Percentiles rank a stretch among this genome's conserved stretches.
Evolutionary conservation across 129 eudicot species (phyloP).

Genomic region (Solidago caesia): DNA sequence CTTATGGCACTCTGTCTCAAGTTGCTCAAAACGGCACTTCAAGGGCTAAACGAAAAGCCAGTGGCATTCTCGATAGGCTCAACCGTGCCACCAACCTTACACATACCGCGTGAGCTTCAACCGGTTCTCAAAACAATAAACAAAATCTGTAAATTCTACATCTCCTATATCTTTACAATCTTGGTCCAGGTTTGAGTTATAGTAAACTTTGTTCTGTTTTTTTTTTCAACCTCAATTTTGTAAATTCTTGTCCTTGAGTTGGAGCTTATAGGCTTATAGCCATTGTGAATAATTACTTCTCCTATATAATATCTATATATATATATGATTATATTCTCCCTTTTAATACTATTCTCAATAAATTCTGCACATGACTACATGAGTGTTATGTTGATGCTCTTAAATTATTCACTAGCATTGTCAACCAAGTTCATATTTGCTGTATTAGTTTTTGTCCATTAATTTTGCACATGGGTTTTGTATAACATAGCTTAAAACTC

Average conservation of each 20-base stretch:
- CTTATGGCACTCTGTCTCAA: slow-evolving; percentile 63
- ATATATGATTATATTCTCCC: slow-evolving; percentile 16
- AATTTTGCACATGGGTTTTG: slow-evolving; percentile 48
- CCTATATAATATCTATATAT: slow-evolving; percentile 14
- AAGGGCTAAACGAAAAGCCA: slow-evolving; percentile 93
- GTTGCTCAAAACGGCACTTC: slow-evolving; percentile 90
- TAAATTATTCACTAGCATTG: slow-evolving; percentile 26
- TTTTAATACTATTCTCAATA: slow-evolving; percentile 16
- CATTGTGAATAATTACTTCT: slow-evolving; percentile 56
- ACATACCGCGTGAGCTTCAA: slow-evolving; percentile 73
- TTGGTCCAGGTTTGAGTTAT: slow-evolving; percentile 39
- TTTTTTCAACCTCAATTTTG: slow-evolving; percentile 41
- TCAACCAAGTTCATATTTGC: slow-evolving; percentile 43
- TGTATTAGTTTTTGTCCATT: slow-evolving; percentile 35
- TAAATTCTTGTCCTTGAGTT: slow-evolving; percentile 49
- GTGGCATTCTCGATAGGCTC: slow-evolving; percentile 79
- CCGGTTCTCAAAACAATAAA: neutral
- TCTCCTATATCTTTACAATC: slow-evolving; percentile 15
- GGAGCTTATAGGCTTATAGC: slow-evolving; percentile 46
- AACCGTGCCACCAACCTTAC: slow-evolving; percentile 66
- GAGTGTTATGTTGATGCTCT: slow-evolving; percentile 15
- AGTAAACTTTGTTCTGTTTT: slow-evolving; percentile 31
- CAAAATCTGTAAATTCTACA: slow-evolving; percentile 64
- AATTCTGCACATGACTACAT: slow-evolving; percentile 38
- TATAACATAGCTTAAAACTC: slow-evolving; percentile 38